Evolutionary conservation across 768 basidiomycete species (phyloP).

Genomic region (Trametes punicea): DNA sequence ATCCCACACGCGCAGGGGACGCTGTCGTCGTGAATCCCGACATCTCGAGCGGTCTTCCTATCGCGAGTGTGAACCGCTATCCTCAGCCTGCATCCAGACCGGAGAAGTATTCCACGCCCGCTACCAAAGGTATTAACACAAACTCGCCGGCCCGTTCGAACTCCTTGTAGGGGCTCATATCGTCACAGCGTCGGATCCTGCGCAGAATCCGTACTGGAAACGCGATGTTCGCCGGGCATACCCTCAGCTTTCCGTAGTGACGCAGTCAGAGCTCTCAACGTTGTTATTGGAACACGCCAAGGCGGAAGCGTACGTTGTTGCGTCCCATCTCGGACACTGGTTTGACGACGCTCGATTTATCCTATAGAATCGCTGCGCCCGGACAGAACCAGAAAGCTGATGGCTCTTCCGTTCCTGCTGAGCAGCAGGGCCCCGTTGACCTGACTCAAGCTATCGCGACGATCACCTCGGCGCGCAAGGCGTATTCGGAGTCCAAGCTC

Average conservation of each 20-base stretch:
- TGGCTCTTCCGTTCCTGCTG: conserved; percentile 40
- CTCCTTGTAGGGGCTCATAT: neutral
- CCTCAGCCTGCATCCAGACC: conserved; percentile 88
- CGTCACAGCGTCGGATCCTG: conserved; percentile 72
- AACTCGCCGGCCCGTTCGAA: neutral
- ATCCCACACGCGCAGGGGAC: conserved; percentile 54
- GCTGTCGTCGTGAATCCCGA: conserved; percentile 81
- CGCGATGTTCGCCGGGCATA: conserved; percentile 91
- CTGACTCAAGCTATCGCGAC: conserved; percentile 71
- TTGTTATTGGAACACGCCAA: conserved; percentile 79
- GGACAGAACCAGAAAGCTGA: conserved; percentile 37
- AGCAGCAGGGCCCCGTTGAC: conserved; percentile 46
- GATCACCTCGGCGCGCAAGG: conserved; percentile 52
- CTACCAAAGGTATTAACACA: conserved; percentile 67
- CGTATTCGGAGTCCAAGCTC: conserved; percentile 59
- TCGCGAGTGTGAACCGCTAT: conserved; percentile 67
- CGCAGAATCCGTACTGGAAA: conserved; percentile 94
- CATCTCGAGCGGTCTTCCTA: conserved; percentile 87
- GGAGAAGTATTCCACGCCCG: conserved; percentile 83
- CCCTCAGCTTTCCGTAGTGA: conserved; percentile 87
- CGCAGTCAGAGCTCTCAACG: conserved; percentile 76
- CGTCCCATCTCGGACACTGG: neutral
- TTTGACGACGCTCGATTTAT: neutral
- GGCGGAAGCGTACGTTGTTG: conserved; percentile 53
- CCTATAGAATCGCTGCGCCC: conserved; percentile 53